A percentile compares a stretch with the other conserved stretches of the same genome.
Evolutionary conservation across 1,284 basidiomycete species (phyloP).

Genomic region (Puccinia polysora): DNA sequence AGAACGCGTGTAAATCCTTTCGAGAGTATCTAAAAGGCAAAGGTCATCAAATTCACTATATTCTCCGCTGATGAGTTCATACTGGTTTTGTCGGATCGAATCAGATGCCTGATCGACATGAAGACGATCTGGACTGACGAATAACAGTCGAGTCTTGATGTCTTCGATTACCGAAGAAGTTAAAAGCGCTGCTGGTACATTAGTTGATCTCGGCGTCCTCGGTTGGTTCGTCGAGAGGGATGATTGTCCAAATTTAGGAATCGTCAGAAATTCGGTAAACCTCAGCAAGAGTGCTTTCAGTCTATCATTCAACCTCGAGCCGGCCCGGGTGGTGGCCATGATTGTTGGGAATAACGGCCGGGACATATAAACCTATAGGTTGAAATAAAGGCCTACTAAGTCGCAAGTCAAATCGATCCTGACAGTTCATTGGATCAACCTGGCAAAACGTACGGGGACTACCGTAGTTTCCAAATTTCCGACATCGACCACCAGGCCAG

Average conservation of each 20-base stretch:
- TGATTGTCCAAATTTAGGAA: constrained; percentile 65
- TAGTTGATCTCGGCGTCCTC: background rate
- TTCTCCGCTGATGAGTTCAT: too few relatives aligned
- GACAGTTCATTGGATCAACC: background rate
- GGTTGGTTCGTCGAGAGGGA: constrained; percentile 49
- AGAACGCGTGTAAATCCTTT: constrained; percentile 11
- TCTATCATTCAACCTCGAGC: constrained; percentile 67
- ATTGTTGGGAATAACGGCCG: constrained; percentile 76
- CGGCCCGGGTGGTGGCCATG: constrained; percentile 74
- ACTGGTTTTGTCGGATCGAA: constrained; percentile 2
- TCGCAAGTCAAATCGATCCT: background rate
- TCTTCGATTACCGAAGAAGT: background rate
- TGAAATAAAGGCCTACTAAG: background rate
- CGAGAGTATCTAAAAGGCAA: constrained; percentile 33
- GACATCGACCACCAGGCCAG: constrained; percentile 84
- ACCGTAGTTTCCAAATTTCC: constrained; percentile 84
- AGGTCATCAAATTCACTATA: too few relatives aligned
- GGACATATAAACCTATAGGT: constrained; percentile 71
- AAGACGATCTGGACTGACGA: too few relatives aligned
- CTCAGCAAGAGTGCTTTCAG: constrained; percentile 70
- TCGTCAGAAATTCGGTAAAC: constrained; percentile 73
- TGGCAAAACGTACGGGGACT: constrained; percentile 65
- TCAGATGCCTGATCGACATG: constrained; percentile 9
- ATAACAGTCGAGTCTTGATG: constrained; percentile 4
- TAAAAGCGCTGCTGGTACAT: too few relatives aligned